These are phyloP conservation scores for Herpetospermum pedunculosum DNA, from an alignment of 306 rosid genomes.

Conservation along the genomic window DNA sequence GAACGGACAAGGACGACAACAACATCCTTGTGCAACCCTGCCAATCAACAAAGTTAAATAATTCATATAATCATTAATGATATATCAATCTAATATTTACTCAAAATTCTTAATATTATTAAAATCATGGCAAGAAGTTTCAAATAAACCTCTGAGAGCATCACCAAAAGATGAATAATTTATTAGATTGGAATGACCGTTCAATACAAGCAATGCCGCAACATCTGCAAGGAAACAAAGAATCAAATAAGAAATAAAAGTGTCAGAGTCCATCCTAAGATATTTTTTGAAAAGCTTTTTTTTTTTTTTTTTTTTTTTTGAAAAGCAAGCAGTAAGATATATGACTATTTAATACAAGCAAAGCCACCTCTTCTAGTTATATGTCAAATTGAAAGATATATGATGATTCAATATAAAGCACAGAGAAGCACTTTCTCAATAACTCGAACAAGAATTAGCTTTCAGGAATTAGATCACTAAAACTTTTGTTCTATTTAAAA, in stretches of 20 bases:
- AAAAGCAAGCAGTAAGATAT: background rate
- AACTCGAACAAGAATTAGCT: background rate
- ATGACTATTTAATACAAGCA: background rate
- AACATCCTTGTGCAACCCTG: constrained; percentile 58
- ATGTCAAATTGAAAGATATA: background rate
- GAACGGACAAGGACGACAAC: constrained; percentile 50
- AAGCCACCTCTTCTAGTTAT: background rate
- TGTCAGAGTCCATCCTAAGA: background rate
- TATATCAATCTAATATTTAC: background rate
- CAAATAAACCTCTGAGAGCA: constrained; percentile 35
- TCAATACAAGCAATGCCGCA: constrained; percentile 48
- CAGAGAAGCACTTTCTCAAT: background rate
- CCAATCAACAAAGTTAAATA: constrained; percentile 16
- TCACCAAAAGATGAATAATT: constrained; percentile 38
- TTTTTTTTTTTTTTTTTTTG: too few species aligned
- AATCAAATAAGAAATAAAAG: constrained; percentile 1
- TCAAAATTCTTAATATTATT: constrained; percentile 10
- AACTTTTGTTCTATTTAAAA: background rate
- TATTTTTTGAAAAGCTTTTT: too few species aligned
- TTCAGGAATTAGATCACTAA: background rate
- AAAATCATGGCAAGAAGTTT: constrained; percentile 15
- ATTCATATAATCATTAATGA: background rate
- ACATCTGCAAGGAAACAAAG: constrained; percentile 44
- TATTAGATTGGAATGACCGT: constrained; percentile 36
- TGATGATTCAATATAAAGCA: background rate